These are phyloP conservation scores for Fraxinus ornus DNA, from an alignment of 305 asterid genomes.

Conservation along the genomic window DNA sequence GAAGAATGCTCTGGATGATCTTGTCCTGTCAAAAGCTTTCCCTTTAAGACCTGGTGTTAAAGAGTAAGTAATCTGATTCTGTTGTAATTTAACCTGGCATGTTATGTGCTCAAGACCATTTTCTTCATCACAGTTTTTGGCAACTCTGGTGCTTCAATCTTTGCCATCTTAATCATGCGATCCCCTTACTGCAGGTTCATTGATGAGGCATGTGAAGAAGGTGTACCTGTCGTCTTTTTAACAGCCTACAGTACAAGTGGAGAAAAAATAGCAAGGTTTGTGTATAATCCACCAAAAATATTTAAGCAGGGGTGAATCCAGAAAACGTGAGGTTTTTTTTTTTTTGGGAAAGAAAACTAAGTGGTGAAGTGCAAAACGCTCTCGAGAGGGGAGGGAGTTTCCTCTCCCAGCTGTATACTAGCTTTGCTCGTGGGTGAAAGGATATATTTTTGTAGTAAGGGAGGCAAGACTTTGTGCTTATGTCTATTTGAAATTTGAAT, in stretches of 20 bases:
- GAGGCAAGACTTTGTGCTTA: background rate
- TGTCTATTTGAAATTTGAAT: background rate
- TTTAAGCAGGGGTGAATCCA: background rate
- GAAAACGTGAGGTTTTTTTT: background rate
- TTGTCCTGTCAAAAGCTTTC: constrained; percentile 60
- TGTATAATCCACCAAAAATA: constrained; percentile 6
- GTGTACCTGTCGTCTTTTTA: constrained; percentile 62
- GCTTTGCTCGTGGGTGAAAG: background rate
- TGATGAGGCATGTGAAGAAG: constrained; percentile 62
- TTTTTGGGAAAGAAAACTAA: background rate
- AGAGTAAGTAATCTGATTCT: constrained; percentile 56
- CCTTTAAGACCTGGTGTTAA: constrained; percentile 79
- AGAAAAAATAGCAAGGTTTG: constrained; percentile 78
- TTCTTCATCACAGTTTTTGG: background rate
- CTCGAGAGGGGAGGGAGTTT: background rate
- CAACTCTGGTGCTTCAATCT: background rate
- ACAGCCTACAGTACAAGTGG: constrained; percentile 58
- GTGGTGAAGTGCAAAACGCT: background rate
- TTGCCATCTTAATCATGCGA: background rate
- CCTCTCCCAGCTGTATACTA: background rate
- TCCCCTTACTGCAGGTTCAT: constrained; percentile 54
- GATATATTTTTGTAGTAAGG: background rate
- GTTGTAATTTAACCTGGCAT: constrained; percentile 16
- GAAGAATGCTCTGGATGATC: constrained; percentile 84
- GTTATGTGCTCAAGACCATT: constrained; percentile 4